A percentile compares a stretch with the other conserved stretches of the same genome.
These are phyloP conservation scores for Pestalotiopsis sp. DNA, from an alignment of 2,329 filamentous ascomycete genomes.

Conservation along the genomic window DNA sequence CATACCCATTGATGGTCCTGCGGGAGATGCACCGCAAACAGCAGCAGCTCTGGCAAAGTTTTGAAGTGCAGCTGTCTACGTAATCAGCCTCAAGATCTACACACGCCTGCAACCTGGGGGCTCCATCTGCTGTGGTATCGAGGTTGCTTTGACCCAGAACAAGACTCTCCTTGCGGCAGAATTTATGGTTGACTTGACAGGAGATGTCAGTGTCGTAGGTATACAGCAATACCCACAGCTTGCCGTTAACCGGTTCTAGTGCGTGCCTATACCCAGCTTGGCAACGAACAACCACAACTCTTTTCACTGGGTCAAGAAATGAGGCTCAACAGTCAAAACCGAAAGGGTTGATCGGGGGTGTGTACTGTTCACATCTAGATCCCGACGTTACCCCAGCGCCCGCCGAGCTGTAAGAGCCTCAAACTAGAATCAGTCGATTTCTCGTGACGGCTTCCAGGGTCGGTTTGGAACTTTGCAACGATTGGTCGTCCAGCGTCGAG, in stretches of 20 bases:
- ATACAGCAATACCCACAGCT: background rate
- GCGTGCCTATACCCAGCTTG: background rate
- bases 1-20: conserved; percentile 3
- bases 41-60: background rate
- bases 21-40: conserved; percentile 6
- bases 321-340: background rate
- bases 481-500: background rate
- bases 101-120: background rate
- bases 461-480: background rate
- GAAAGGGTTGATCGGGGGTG: background rate
- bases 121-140: background rate
- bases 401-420: conserved; percentile 11
- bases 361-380: background rate
- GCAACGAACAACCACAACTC: background rate
- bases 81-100: background rate
- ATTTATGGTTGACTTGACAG: background rate
- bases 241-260: background rate
- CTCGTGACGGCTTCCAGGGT: conserved; percentile 2
- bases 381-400: background rate
- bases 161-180: background rate
- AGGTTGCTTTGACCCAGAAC: background rate
- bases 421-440: conserved; percentile 13
- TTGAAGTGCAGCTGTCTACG: background rate
- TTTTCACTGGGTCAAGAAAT: conserved; percentile 5
- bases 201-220: background rate